Percentiles rank a stretch among this genome's conserved stretches.
Evolutionary conservation across 1,139 yeast species (phyloP).

Genomic region (Blastobotrys indianensis): DNA sequence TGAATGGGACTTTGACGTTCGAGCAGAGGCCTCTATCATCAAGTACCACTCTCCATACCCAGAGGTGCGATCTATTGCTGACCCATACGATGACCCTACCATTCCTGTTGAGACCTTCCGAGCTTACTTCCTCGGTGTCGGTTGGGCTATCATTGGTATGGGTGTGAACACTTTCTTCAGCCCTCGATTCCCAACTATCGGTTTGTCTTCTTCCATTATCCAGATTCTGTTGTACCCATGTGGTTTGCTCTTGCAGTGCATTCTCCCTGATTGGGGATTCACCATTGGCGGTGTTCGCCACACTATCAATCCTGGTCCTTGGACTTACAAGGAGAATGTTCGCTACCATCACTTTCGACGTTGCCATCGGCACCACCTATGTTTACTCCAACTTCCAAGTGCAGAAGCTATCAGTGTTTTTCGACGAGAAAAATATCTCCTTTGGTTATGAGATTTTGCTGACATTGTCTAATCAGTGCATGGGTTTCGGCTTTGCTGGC

Average conservation of each 20-base stretch:
- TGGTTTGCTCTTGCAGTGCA: constrained; percentile 3
- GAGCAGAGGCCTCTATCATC: constrained; percentile 37
- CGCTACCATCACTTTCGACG: constrained; percentile 43
- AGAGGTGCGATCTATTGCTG: no score
- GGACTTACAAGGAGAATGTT: constrained; percentile 67
- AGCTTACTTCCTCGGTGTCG: constrained; percentile 46
- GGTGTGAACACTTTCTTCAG: constrained; percentile 52
- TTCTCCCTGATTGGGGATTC: constrained; percentile 45
- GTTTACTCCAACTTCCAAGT: constrained; percentile 38
- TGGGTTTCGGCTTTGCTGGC: constrained; percentile 61
- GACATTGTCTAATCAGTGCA: no score
- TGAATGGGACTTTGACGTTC: constrained; percentile 20
- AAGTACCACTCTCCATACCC: constrained; percentile 54
- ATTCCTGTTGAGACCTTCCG: constrained; percentile 48
- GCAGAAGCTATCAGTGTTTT: constrained; percentile 39
- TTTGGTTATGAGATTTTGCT: constrained; percentile 47
- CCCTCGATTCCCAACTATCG: constrained; percentile 47
- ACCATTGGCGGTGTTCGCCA: constrained; percentile 37
- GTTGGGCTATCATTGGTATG: constrained; percentile 53
- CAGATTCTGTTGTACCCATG: constrained; percentile 54
- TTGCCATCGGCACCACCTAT: constrained; percentile 3
- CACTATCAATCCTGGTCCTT: constrained; percentile 54
- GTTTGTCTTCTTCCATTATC: constrained; percentile 42
- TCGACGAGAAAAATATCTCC: constrained; percentile 40
- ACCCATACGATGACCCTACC: constrained; percentile 28